A percentile compares a stretch with the other conserved stretches of the same genome.
phyloP scores from a whole-genome alignment of 768 basidiomycete genomes.

The Tylopilus cervinicoccineus region DNA sequence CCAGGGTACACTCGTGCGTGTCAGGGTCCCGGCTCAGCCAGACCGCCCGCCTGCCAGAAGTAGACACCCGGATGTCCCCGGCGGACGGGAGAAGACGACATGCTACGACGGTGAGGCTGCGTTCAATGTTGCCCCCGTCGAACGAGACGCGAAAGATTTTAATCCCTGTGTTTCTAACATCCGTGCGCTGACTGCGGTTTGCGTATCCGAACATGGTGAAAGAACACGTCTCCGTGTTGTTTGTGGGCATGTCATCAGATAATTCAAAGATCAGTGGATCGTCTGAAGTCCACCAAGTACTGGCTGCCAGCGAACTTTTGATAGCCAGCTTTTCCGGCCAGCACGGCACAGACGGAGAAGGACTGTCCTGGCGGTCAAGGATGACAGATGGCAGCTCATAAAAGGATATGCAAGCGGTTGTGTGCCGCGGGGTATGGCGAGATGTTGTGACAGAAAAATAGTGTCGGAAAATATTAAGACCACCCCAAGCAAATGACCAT shows the following conservation, averaged over 20 bases:
- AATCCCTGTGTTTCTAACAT: background rate
- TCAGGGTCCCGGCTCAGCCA: constrained; percentile 13
- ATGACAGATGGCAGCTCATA: constrained; percentile 15
- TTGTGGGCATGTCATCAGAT: constrained; percentile 12
- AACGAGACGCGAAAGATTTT: constrained; percentile 13
- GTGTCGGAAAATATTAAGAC: constrained; percentile 13
- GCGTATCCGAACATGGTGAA: constrained; percentile 16
- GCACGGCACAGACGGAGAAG: background rate
- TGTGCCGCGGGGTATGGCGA: background rate
- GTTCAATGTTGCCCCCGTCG: constrained; percentile 4
- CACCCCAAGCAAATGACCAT: constrained; percentile 10
- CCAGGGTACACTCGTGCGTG: constrained; percentile 41
- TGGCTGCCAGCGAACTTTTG: constrained; percentile 8
- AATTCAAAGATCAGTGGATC: constrained; percentile 4
- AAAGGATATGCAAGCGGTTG: constrained; percentile 9
- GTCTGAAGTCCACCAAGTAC: constrained; percentile 14
- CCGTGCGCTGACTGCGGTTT: background rate
- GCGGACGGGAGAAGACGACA: constrained; percentile 9
- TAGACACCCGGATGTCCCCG: constrained; percentile 15
- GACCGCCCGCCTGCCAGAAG: constrained; percentile 19
- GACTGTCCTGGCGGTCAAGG: constrained; percentile 2
- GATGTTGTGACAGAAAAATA: constrained; percentile 8
- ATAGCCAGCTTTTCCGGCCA: constrained; percentile 15
- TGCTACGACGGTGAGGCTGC: background rate
- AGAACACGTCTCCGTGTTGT: background rate